phyloP scores from a whole-genome alignment of 2,329 filamentous ascomycete species.

The Aspergillus oerlinghausenensis region DNA sequence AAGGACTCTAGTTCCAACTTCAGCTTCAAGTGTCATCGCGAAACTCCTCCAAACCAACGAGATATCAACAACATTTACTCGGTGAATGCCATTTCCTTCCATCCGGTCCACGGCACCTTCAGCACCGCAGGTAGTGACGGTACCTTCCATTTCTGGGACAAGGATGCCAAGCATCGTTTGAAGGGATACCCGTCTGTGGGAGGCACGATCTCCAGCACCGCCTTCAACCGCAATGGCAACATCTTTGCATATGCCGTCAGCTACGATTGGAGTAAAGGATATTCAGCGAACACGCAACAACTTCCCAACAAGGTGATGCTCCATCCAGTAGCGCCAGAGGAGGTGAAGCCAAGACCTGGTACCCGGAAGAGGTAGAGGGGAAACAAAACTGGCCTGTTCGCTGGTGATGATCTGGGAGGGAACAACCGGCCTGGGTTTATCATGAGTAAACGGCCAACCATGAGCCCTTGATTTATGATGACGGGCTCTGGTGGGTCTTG shows the following conservation, averaged over 20 bases:
- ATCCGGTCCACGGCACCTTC: constrained; percentile 96
- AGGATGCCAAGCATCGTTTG: constrained; percentile 80
- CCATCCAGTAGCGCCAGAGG: constrained; percentile 66
- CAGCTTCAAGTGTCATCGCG: constrained; percentile 98
- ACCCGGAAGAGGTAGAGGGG: constrained; percentile 38
- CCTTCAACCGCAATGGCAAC: constrained; percentile 80
- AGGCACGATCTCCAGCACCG: constrained; percentile 82
- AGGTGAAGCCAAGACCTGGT: constrained; percentile 55
- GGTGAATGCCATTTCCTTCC: constrained; percentile 97
- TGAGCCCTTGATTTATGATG: neutral
- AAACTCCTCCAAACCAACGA: constrained; percentile 57
- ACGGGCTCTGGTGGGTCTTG: neutral
- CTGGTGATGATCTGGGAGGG: neutral
- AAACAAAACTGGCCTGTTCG: neutral
- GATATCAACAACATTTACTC: constrained; percentile 86
- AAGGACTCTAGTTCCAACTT: constrained; percentile 91
- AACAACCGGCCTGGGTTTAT: neutral
- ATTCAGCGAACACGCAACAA: constrained; percentile 71
- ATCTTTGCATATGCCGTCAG: constrained; percentile 87
- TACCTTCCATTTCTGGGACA: constrained; percentile 77
- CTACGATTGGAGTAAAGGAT: constrained; percentile 99
- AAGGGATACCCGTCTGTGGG: constrained; percentile 84
- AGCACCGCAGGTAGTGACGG: constrained; percentile 93
- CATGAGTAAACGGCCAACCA: neutral
- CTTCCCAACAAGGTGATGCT: constrained; percentile 76